phyloP scores from a whole-genome alignment of 495 filamentous ascomycete genomes.

The Echria macrotheca region DNA sequence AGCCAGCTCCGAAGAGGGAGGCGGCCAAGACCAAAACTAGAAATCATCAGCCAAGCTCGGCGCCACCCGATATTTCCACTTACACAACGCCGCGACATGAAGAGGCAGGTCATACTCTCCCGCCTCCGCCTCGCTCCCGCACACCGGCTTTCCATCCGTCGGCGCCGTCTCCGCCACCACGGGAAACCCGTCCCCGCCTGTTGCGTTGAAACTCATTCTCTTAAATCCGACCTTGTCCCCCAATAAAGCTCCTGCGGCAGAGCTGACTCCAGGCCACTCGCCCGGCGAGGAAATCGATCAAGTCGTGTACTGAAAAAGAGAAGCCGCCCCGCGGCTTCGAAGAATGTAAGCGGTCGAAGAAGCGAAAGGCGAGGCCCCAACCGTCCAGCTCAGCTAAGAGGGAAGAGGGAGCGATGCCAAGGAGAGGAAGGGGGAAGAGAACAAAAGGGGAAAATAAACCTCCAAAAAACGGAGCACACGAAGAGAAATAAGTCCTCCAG shows the following conservation, averaged over 20 bases:
- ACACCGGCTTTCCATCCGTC: conserved; percentile 36
- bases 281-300: conserved; percentile 6
- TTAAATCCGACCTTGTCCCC: too few species aligned
- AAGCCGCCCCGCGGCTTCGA: conserved; percentile 27
- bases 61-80: conserved; percentile 23
- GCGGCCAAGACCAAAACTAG: conserved; percentile 36
- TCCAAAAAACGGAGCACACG: conserved; percentile 17
- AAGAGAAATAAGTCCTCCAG: conserved; percentile 29
- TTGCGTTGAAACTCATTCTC: background rate
- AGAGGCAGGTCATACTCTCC: conserved; percentile 47
- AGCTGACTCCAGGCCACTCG: conserved; percentile 8
- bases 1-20: conserved; percentile 44
- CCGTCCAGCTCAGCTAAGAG: conserved; percentile 6
- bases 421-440: conserved; percentile 13
- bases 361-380: background rate
- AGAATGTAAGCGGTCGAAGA: conserved; percentile 11
- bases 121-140: conserved; percentile 35
- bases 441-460: conserved; percentile 16
- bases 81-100: conserved; percentile 45
- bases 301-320: conserved; percentile 9
- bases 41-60: background rate
- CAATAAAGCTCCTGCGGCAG: too few species aligned
- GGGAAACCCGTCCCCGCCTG: too few species aligned
- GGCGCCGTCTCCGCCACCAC: conserved; percentile 8
- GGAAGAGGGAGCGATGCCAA: background rate